These are phyloP conservation scores for Pilatotrama ljubarskyi DNA, from an alignment of 768 basidiomycete species.

Conservation along the genomic window DNA sequence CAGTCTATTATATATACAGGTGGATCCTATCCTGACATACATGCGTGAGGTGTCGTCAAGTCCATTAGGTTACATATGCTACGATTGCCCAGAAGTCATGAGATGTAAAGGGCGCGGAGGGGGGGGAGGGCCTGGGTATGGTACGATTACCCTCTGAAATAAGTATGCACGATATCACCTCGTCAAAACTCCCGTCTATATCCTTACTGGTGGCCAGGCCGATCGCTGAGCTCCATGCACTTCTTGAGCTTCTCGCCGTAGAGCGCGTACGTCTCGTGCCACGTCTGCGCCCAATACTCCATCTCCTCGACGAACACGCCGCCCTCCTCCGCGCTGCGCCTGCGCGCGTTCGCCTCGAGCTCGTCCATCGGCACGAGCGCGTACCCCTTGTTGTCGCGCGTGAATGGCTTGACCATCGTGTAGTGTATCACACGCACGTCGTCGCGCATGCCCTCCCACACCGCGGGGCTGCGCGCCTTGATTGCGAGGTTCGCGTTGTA, in stretches of 20 bases:
- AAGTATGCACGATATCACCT: no score
- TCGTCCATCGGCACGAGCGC: slow-evolving; percentile 27
- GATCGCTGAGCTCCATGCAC: slow-evolving; percentile 17
- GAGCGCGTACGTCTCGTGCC: slow-evolving; percentile 28
- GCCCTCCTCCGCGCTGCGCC: slow-evolving; percentile 21
- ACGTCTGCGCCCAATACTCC: slow-evolving; percentile 36
- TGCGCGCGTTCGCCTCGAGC: slow-evolving; percentile 26
- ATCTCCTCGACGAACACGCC: slow-evolving; percentile 37
- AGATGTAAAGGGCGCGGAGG: no score
- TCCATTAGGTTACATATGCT: no score
- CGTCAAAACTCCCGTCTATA: no score
- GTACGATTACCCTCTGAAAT: no score
- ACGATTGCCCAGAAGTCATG: no score
- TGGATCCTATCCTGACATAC: no score
- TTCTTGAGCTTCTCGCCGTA: slow-evolving; percentile 9
- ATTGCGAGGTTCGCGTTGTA: slow-evolving; percentile 45
- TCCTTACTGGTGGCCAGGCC: background rate
- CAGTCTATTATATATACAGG: no score
- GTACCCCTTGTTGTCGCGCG: slow-evolving; percentile 12
- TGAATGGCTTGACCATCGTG: slow-evolving; percentile 36
- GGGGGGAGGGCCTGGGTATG: no score
- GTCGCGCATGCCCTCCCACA: slow-evolving; percentile 37
- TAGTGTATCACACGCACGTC: slow-evolving; percentile 43
- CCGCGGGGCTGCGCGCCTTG: slow-evolving; percentile 32
- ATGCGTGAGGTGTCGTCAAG: no score